These are phyloP conservation scores for Hibiscus mutabilis DNA, from an alignment of 345 rosid species.

Conservation along the genomic window DNA sequence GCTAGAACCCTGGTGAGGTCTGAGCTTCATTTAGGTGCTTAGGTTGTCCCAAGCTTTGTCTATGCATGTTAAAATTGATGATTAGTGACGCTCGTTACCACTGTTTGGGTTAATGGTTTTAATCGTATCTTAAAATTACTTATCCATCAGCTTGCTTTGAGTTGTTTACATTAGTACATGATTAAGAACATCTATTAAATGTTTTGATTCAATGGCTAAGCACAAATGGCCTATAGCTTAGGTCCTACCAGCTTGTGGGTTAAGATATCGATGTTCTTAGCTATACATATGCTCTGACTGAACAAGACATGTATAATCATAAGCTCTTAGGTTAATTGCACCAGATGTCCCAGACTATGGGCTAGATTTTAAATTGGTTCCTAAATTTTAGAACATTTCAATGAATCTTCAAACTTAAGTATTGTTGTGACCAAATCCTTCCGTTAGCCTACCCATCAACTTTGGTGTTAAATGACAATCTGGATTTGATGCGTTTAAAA, in stretches of 20 bases:
- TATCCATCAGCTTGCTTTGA: neutral
- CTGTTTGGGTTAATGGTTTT: constrained; percentile 1
- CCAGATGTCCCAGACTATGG: too few species aligned
- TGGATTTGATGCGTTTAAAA: too few species aligned
- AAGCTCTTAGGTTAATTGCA: too few species aligned
- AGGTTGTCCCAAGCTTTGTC: neutral
- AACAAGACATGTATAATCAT: too few species aligned
- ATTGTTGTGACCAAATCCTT: too few species aligned
- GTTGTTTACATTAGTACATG: neutral
- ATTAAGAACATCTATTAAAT: neutral
- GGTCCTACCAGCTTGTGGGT: neutral
- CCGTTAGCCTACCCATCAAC: too few species aligned
- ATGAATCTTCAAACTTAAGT: too few species aligned
- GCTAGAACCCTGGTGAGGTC: constrained; percentile 9
- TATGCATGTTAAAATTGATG: constrained; percentile 12
- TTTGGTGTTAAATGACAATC: too few species aligned
- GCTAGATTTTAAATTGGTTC: too few species aligned
- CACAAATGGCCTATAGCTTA: neutral
- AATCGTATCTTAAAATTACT: neutral
- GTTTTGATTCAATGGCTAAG: neutral
- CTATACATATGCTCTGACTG: too few species aligned
- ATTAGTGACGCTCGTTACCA: neutral
- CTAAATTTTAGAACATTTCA: too few species aligned
- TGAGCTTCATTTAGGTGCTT: constrained; percentile 1
- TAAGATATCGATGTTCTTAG: too few species aligned